Conservation (phyloP, 768 basidiomycete genomes). For the Tricholoma bakamatsutake region DNA sequence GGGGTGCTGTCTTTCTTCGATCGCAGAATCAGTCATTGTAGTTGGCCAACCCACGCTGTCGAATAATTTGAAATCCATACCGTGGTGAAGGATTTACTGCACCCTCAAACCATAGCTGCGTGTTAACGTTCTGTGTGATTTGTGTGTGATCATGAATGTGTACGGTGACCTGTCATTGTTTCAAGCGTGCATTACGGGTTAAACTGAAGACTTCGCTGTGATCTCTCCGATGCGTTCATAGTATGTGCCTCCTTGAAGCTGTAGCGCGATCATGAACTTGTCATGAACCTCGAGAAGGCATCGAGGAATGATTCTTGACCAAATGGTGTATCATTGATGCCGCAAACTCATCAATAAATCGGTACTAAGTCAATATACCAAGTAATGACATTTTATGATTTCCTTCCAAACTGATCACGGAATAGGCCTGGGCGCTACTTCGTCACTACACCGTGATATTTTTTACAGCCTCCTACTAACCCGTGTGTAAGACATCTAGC, state of each 20-base stretch:
- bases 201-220: not conserved
- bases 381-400: not conserved
- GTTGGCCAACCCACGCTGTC: conserved; percentile 32
- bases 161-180: conserved; percentile 3
- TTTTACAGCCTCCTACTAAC: not conserved
- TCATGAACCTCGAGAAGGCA: not conserved
- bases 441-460: not conserved
- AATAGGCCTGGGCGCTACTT: not conserved
- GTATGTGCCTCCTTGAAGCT: not conserved
- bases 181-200: conserved; percentile 1
- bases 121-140: not conserved
- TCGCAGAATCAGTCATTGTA: conserved; percentile 19
- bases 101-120: not conserved
- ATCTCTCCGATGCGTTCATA: not conserved
- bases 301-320: not conserved
- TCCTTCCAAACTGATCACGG: not conserved
- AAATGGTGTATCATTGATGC: too few species aligned
- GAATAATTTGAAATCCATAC: conserved; percentile 19
- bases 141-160: conserved; percentile 2
- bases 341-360: not conserved
- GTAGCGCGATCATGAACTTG: conserved; percentile 1
- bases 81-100: not conserved
- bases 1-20: conserved; percentile 24
- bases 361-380: not conserved
- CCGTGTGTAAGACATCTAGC: not conserved